Base-by-base conservation (phyloP, 1,139 yeast species). In the Kodamaea sp. region DNA sequence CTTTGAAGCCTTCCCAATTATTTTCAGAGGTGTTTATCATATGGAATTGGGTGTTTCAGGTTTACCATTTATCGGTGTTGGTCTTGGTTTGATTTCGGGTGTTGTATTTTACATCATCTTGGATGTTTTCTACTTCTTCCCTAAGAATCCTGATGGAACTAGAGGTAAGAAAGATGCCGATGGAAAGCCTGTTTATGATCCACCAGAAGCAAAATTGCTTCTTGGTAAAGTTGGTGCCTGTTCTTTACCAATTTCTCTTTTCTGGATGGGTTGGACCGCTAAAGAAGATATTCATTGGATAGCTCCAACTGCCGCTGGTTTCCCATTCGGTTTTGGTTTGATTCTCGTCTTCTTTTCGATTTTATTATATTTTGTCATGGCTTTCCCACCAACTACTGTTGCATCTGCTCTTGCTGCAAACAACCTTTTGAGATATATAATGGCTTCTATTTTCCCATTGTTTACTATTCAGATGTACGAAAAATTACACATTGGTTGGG, bases 251-350 rank as follows among this genome's bases (percentile, higher is more conserved):
- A 67, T 80, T 33, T 73, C 87, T 0, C 67, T 85, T 42, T 85
- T 86, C 61, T 85, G 94, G 94, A 69, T 84, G 43, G 95, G 84
- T 9, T 85, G 95, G 95, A 73, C 90, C 4, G 76, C 87, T 6
- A 73, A 77, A 53, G 35, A 38, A 5, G 46, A 54, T 2, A 78
- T 84, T 25, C 94, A 85, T 59, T 87, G 94, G 94, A 79, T 84
- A 67, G 84, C 79, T 10, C 89, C 95, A 8, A 70, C 81, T 32
- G 77, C 84, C 26, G 80, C 92, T 1, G 89, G 88, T 47, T 72
- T 79, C 29, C 83, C 89, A 29, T 84, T 84, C 55, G 90, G 92
- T 1, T 81, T 81, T 54, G 87, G 92, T 2, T 68, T 83, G 45
- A 75, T 84, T 45, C 66, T 84, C 53, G 76, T 86, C 38, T 87